Base-by-base conservation (phyloP, 768 basidiomycete genomes). In the Tephrocybe sp. region DNA sequence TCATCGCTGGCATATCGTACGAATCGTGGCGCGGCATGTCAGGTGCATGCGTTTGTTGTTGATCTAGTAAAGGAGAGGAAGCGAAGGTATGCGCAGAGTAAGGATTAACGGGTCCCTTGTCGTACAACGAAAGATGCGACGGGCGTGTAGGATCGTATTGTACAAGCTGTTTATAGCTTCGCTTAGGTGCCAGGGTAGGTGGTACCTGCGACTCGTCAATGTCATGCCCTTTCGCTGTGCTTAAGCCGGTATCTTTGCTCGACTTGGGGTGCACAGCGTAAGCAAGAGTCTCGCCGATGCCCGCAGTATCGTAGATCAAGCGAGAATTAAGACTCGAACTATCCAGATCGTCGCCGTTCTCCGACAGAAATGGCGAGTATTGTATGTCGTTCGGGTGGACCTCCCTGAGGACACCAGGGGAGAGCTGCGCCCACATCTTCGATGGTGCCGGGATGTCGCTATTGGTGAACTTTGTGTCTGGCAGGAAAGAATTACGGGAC, bases 251-350 rank as follows among this genome's bases (percentile, higher is more conserved):
- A 50, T 79, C 78, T 39, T 56, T 59, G 47, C 65, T 62, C 21
- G 44, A 33, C 47, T 49, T 46, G 10, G 53, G 44, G 9, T 50
- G 48, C 25, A 69, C 69, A 51, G 77, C 69, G 58, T 78, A 77
- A 2, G 76, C 77, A 30, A 90, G 71, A 15, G 82, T 80, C 53
- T 88, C 85, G 8, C 80, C 85, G 7, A 88, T 76, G 10, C 81
- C 84, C 34, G 83, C 78, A 21, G 68, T 75, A 65, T 80, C 77
- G 54, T 77, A 68, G 39, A 76, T 76, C 24, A 54, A 59, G 50
- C 58, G 65, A 15, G 67, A 67, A 14, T 62, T 62, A n/a, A 69
- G 60, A 37, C 53, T 47, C 3, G 49, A 51, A 33, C 23, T 38
- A 24, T 45, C 36, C 30, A 5, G 17, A 38, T 45, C 53, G 15